phyloP scores from a whole-genome alignment of 1,284 basidiomycete species.

The Baeospora myosura region DNA sequence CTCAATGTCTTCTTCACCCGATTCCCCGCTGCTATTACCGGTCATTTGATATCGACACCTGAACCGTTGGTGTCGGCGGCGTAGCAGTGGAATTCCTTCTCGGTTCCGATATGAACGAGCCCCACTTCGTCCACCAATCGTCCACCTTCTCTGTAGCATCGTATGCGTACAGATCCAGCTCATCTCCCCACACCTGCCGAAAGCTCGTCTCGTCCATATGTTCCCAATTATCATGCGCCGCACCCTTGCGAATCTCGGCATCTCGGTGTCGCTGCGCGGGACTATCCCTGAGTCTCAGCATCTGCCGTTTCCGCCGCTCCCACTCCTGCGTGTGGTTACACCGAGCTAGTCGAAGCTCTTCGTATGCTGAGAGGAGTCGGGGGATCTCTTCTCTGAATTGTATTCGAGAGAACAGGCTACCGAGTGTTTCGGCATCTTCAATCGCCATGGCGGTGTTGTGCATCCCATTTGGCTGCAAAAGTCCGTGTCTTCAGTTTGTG shows the following conservation, averaged over 20 bases:
- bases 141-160: constrained; percentile 35
- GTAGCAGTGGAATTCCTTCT: constrained; percentile 2
- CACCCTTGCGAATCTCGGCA: constrained; percentile 25
- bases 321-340: constrained; percentile 29
- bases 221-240: constrained; percentile 23
- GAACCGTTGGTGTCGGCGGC: constrained; percentile 15
- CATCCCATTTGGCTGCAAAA: constrained; percentile 29
- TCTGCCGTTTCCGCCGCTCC: constrained; percentile 32
- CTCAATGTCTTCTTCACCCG: no score
- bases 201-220: constrained; percentile 32
- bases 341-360: constrained; percentile 40
- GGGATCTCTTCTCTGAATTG: constrained; percentile 31
- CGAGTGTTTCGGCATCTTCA: constrained; percentile 49
- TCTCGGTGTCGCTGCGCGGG: constrained; percentile 34
- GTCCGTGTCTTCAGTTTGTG: not conserved
- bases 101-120: constrained; percentile 24
- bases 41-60: constrained; percentile 14
- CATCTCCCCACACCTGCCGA: constrained; percentile 30
- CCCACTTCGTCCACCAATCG: constrained; percentile 45
- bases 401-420: constrained; percentile 38
- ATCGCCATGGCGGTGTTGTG: constrained; percentile 31
- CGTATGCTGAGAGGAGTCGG: constrained; percentile 39
- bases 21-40: no score
- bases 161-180: constrained; percentile 31
- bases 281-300: constrained; percentile 32